These are phyloP conservation scores for Podaxis pistillaris DNA, from an alignment of 768 basidiomycete genomes.

Conservation along the genomic window DNA sequence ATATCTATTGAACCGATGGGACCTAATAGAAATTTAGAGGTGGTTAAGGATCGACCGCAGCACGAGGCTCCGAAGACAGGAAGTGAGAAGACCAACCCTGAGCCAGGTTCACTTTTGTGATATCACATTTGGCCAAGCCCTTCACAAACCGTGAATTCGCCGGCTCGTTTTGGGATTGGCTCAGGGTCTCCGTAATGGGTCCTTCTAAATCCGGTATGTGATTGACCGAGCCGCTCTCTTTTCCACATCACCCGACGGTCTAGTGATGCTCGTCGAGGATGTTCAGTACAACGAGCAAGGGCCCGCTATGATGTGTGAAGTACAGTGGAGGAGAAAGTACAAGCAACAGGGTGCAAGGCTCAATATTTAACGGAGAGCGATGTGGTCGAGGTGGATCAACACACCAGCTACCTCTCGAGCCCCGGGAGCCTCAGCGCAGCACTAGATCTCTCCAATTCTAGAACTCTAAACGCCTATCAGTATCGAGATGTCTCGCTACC, in stretches of 20 bases:
- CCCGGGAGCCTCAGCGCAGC: background rate
- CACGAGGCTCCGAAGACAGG: background rate
- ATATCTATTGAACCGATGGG: background rate
- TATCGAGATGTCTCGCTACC: slow-evolving; percentile 23
- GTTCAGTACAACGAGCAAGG: slow-evolving; percentile 2
- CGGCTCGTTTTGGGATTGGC: slow-evolving; percentile 5
- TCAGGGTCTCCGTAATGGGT: background rate
- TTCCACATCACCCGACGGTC: slow-evolving; percentile 6
- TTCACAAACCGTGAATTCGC: slow-evolving; percentile 1
- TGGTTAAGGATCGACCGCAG: background rate
- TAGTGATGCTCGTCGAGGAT: slow-evolving; percentile 12
- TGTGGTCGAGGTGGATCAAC: background rate
- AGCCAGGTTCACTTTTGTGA: slow-evolving; percentile 5
- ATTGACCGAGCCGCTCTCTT: background rate
- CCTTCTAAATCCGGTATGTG: slow-evolving; percentile 2
- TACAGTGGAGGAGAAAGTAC: background rate
- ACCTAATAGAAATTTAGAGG: slow-evolving; percentile 8
- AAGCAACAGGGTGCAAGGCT: background rate
- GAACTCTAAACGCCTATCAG: slow-evolving; percentile 8
- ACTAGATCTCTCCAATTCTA: background rate
- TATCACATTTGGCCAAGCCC: background rate
- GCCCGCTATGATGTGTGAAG: slow-evolving; percentile 6
- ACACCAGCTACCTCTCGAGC: background rate
- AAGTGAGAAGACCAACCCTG: background rate
- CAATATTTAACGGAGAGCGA: slow-evolving; percentile 5